phyloP scores from a whole-genome alignment of 2,329 filamentous ascomycete genomes.

The Claviceps purpurea region DNA sequence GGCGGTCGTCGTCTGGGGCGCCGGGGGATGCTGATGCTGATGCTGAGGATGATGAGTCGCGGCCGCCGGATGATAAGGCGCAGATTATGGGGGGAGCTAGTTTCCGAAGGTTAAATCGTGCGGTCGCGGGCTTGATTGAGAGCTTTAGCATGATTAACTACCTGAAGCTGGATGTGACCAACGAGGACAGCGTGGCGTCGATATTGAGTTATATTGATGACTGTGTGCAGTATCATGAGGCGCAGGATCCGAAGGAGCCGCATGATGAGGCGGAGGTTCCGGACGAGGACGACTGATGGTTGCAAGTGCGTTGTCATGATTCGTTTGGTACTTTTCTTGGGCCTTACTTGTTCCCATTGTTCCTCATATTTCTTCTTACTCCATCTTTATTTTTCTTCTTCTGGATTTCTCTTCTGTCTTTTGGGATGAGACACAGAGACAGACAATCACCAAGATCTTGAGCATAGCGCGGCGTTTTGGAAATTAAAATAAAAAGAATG shows the following conservation, averaged over 20 bases:
- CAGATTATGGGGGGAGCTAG: slow-evolving; percentile 68
- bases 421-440: background rate
- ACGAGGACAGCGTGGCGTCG: slow-evolving; percentile 78
- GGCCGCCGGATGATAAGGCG: slow-evolving; percentile 51
- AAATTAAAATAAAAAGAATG: background rate
- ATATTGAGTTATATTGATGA: slow-evolving; percentile 90
- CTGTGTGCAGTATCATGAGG: slow-evolving; percentile 84
- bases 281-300: slow-evolving; percentile 23
- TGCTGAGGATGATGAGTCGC: slow-evolving; percentile 31
- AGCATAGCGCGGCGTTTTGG: slow-evolving; percentile 5
- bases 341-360: background rate
- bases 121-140: slow-evolving; percentile 84
- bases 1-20: slow-evolving; percentile 28
- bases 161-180: slow-evolving; percentile 73
- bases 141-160: slow-evolving; percentile 98
- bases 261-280: slow-evolving; percentile 39
- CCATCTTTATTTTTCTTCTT: background rate
- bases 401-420: background rate
- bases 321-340: background rate
- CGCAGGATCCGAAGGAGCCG: slow-evolving; percentile 80
- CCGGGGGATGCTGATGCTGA: slow-evolving; percentile 16
- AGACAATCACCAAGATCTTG: background rate
- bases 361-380: background rate
- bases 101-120: slow-evolving; percentile 72
- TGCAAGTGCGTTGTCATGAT: background rate